phyloP scores from a whole-genome alignment of 2,329 filamentous ascomycete genomes.

The Ophiocordyceps camponoti-floridani region DNA sequence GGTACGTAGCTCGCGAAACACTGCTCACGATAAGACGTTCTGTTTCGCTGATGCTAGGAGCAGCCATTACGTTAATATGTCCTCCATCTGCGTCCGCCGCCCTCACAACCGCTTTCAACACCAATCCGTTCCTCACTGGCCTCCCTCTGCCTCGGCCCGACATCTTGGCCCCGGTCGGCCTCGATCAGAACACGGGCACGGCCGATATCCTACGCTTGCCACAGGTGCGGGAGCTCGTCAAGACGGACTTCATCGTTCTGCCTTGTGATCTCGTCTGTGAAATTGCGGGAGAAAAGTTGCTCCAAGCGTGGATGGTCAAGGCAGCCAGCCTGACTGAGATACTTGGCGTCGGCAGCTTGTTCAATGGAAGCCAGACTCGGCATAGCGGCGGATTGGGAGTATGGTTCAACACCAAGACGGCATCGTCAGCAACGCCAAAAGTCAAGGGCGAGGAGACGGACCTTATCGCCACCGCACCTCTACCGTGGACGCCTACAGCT shows the following conservation, averaged over 20 bases:
- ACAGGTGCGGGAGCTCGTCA: constrained; percentile 63
- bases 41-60: constrained; percentile 7
- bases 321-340: constrained; percentile 50
- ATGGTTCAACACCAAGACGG: constrained; percentile 73
- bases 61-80: constrained; percentile 45
- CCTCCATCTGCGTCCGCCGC: constrained; percentile 47
- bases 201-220: constrained; percentile 74
- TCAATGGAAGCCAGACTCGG: constrained; percentile 17
- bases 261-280: constrained; percentile 92
- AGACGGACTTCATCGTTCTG: constrained; percentile 72
- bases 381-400: constrained; percentile 70
- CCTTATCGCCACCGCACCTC: constrained; percentile 63
- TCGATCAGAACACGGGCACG: constrained; percentile 75
- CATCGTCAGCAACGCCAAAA: constrained; percentile 37
- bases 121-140: constrained; percentile 59
- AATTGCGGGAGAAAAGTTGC: constrained; percentile 60
- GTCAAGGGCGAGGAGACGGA: constrained; percentile 88
- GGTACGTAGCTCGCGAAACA: constrained; percentile 26
- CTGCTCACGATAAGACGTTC: neutral
- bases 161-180: constrained; percentile 55
- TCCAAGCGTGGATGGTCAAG: constrained; percentile 86
- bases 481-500: constrained; percentile 32
- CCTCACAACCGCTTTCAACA: constrained; percentile 52
- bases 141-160: constrained; percentile 57
- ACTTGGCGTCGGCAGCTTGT: constrained; percentile 27